Percentiles rank a stretch among this genome's conserved stretches.
phyloP scores from a whole-genome alignment of 257 asterid genomes.

The Ehretia macrophylla region DNA sequence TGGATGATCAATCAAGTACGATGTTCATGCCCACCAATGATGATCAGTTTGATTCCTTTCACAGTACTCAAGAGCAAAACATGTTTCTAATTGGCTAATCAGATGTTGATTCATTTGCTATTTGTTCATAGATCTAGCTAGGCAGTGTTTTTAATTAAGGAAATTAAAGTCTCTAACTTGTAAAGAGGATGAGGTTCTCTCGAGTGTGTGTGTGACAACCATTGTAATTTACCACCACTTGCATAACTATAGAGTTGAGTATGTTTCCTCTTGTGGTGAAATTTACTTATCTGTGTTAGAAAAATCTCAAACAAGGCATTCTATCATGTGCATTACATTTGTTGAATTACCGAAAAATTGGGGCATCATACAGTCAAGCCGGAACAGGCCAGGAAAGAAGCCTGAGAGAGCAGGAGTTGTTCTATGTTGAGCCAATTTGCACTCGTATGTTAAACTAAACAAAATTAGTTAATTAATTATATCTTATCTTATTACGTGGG shows the following conservation, averaged over 20 bases:
- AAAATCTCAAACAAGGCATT: background rate
- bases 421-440: no score
- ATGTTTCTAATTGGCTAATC: conserved; percentile 17
- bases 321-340: no score
- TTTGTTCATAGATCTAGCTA: conserved; percentile 26
- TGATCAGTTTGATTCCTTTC: conserved; percentile 34
- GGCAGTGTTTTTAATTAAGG: conserved; percentile 13
- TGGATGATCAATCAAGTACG: conserved; percentile 43
- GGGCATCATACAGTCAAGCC: no score
- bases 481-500: no score
- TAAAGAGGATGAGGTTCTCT: conserved; percentile 22
- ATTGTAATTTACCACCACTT: conserved; percentile 7
- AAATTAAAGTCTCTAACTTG: conserved; percentile 20
- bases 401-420: no score
- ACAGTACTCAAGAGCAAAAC: conserved; percentile 18
- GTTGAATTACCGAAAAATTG: no score
- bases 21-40: conserved; percentile 31
- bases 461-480: no score
- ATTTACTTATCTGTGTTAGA: background rate
- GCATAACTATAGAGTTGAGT: background rate
- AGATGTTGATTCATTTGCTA: conserved; percentile 14
- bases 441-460: no score
- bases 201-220: background rate
- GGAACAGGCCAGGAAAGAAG: no score
- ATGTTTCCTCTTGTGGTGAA: background rate